Conservation (phyloP, 306 rosid genomes). For the Quercus bicolor region DNA sequence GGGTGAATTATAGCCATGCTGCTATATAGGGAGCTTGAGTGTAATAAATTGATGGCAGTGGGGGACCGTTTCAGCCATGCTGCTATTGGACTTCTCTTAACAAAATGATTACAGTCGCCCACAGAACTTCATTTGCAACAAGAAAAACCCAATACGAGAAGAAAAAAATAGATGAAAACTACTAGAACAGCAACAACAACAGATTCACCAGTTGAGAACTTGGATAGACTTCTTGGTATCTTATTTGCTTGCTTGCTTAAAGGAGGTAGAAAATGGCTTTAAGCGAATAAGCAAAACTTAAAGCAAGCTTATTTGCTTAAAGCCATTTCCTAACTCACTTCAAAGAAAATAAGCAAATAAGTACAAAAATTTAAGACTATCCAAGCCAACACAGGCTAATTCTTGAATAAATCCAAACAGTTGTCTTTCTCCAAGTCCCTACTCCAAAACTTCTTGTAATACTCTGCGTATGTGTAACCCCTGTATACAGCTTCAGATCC, state of each 20-base stretch:
- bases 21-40: not conserved
- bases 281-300: too few relatives aligned
- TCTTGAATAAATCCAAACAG: constrained; percentile 81
- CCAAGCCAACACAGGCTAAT: not conserved
- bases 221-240: too few relatives aligned
- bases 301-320: too few relatives aligned
- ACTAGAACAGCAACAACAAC: too few relatives aligned
- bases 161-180: not conserved
- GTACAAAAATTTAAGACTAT: too few relatives aligned
- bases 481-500: constrained; percentile 48
- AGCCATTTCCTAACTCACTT: too few relatives aligned
- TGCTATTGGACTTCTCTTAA: not conserved
- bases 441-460: constrained; percentile 80
- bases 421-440: constrained; percentile 63
- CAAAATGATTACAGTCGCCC: not conserved
- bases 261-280: too few relatives aligned
- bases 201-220: too few relatives aligned
- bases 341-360: too few relatives aligned
- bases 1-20: not conserved
- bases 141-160: not conserved
- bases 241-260: too few relatives aligned
- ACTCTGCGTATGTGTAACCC: constrained; percentile 67
- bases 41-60: not conserved
- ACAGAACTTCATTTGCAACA: not conserved
- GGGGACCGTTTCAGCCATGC: too few relatives aligned